Evolutionary conservation across 2,329 filamentous ascomycete species (phyloP), one percentile per base, ranked within the genome.

Genomic region (Ophiosphaerella narmari): DNA sequence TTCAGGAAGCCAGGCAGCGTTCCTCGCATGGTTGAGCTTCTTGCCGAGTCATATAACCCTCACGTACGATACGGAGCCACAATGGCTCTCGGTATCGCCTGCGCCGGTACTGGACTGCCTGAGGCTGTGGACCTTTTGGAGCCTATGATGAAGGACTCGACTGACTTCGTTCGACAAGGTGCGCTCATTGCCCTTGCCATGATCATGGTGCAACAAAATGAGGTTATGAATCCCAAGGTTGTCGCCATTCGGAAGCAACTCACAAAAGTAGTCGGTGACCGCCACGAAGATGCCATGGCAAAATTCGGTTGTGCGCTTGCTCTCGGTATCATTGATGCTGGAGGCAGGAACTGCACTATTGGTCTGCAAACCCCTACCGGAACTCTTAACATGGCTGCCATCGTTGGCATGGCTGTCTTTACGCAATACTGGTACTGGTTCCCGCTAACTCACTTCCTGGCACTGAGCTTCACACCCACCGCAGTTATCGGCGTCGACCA

Each of bases 371-470:
- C 94, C 1, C 94, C 96, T 76, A 97, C 93, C 0, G 95, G 95
- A 58, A 99, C 97, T 72, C 85, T 99, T 60, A 97, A 99, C 80
- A 97, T 99, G 92, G 86, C 92, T 14, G 95, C 91, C 54, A 96
- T 99, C 60, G 92, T 99, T 14, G 95, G 94, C 62, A 96, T 96
- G 86, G 93, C 91, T 24, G 89, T 99, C 46, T 99, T 99, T 77
- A 96, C 92, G 7, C 94, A 99, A 74, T 99, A 99, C 80, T 99
- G 94, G 94, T 99, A 99, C 80, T 99, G 94, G 94, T 99, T 99
- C 84, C 94, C 94, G 52, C 88, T 97, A 66, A 96, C 94, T 26
- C 94, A 99, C 76, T 99, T 99, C 85, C 75, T 99, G 50, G 95
- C 93, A 0, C 82, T 99, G 54, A 92, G 91, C 67, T 97, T 99